These are phyloP conservation scores for Citrus mangshanensis DNA, from an alignment of 345 rosid genomes.

Conservation along the genomic window DNA sequence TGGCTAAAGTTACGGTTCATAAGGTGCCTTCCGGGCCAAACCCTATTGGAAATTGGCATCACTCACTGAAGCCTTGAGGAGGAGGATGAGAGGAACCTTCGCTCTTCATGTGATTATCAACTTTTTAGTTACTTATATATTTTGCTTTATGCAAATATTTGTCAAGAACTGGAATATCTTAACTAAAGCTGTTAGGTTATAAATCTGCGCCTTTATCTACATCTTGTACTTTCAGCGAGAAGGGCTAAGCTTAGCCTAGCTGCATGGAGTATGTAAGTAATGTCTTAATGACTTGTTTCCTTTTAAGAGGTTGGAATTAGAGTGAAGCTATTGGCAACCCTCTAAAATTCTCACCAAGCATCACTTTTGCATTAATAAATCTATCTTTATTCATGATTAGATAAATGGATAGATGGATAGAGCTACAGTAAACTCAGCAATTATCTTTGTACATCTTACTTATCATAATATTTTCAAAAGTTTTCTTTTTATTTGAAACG, in stretches of 20 bases:
- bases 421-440: no score
- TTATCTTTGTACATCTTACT: no score
- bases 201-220: background rate
- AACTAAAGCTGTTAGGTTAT: background rate
- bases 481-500: no score
- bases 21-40: slow-evolving; percentile 39
- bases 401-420: no score
- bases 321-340: no score
- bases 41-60: slow-evolving; percentile 33
- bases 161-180: background rate
- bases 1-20: background rate
- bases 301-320: no score
- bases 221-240: background rate
- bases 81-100: background rate
- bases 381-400: no score
- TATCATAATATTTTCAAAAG: no score
- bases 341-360: no score
- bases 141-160: background rate
- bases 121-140: background rate
- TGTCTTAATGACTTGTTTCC: no score
- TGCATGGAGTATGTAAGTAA: no score
- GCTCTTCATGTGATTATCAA: background rate
- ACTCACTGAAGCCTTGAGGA: slow-evolving; percentile 5
- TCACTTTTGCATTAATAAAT: no score
- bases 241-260: background rate